A percentile compares a stretch with the other conserved stretches of the same genome.
Evolutionary conservation across 2,329 filamentous ascomycete genomes (phyloP).

Genomic region (Furcasterigmium furcatum): DNA sequence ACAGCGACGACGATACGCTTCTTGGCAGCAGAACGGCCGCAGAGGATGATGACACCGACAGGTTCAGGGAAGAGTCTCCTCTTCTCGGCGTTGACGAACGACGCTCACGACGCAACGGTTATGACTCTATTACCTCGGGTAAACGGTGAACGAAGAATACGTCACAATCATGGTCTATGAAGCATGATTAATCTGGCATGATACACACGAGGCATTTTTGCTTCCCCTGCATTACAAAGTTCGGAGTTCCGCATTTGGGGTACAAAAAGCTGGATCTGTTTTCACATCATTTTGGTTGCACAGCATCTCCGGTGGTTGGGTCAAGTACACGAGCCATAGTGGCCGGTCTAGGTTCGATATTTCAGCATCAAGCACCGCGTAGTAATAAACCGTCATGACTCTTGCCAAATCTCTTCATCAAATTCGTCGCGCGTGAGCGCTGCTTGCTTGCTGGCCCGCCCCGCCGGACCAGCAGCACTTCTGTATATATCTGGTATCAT

Average conservation of each 20-base stretch:
- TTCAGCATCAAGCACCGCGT: too few species aligned
- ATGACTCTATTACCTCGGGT: background rate
- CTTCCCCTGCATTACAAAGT: too few species aligned
- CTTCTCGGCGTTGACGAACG: slow-evolving; percentile 1
- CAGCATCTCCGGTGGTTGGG: too few species aligned
- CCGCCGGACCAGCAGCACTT: slow-evolving; percentile 1
- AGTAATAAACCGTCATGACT: background rate
- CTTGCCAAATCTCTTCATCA: background rate
- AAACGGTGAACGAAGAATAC: background rate
- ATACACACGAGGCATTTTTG: too few species aligned
- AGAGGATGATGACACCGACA: slow-evolving; percentile 1
- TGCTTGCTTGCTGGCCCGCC: background rate
- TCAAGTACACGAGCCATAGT: too few species aligned
- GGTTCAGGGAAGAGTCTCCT: slow-evolving; percentile 3
- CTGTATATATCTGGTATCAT: background rate
- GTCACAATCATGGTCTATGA: background rate
- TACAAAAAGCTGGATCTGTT: too few species aligned
- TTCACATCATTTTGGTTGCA: too few species aligned
- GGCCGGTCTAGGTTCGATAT: too few species aligned
- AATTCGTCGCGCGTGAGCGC: slow-evolving; percentile 1
- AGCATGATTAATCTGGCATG: background rate
- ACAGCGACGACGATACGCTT: slow-evolving; percentile 14
- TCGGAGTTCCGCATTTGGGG: too few species aligned
- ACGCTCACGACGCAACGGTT: background rate
- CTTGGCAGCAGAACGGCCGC: background rate